Evolutionary conservation across 2,329 filamentous ascomycete species (phyloP), one percentile per base, ranked within the genome.

Genomic region (Fusarium temperatum): DNA sequence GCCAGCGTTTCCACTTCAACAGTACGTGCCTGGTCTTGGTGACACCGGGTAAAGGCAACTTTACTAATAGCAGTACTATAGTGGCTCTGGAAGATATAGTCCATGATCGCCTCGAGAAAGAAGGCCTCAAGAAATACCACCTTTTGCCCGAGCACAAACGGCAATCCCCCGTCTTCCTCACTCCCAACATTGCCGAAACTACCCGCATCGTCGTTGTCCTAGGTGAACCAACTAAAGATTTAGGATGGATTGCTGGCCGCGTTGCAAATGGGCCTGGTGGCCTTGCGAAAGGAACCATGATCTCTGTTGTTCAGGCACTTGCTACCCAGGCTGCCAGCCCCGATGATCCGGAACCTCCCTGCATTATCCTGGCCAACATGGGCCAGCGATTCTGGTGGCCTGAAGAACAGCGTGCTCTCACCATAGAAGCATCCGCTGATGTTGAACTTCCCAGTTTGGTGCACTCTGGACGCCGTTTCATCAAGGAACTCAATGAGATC

Each of bases 351-450:
- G 74, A 80, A 5, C 72, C 83, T 4, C 90, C 87, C 0, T 92
- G 89, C 7, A 83, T 98, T 63, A 83, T 98, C 35, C 84, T 98
- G 32, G 89, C 94, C 51, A 98, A 98, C 79, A 86, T 90, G 8
- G 94, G 94, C 9, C 91, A 97, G 82, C 84, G 93, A 24, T 85
- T 91, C 77, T 98, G 94, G 91, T 94, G 93, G 80, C 89, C 93
- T 45, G 87, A 89, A 58, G 87, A 87, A 3, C 83, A 87, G 58
- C 87, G 88, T 55, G 86, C 90, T 0, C 85, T 97, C 69, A 93
- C 89, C 2, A 80, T 87, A 3, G 78, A 80, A 0, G 87, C 86
- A 7, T 93, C 92, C 85, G 79, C 85, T 13, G 86, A 85, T 4
- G 82, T 92, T 50, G 91, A 91, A 2, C 87, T 91, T 75, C 85